Conservation (phyloP, 495 filamentous ascomycete species). For the Evansstolkia leycettana region DNA sequence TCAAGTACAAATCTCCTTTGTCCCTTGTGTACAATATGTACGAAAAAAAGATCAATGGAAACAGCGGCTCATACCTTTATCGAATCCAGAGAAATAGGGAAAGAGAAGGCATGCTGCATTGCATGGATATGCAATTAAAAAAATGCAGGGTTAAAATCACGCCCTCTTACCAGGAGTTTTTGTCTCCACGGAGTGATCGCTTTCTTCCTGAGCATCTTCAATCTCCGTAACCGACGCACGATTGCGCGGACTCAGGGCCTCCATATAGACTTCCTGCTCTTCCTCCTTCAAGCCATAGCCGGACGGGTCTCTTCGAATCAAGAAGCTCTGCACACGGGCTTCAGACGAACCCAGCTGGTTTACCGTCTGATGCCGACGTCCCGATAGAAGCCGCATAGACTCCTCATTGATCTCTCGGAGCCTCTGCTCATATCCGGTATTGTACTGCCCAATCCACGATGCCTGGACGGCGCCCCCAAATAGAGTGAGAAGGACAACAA, state of each 20-base stretch:
- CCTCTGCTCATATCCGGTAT: constrained; percentile 45
- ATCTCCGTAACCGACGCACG: neutral
- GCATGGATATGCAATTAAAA: no score
- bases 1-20: no score
- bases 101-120: no score
- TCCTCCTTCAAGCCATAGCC: constrained; percentile 32
- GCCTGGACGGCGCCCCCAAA: constrained; percentile 58
- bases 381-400: constrained; percentile 47
- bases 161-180: no score
- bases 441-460: constrained; percentile 47
- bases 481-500: constrained; percentile 53
- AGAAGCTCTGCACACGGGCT: constrained; percentile 59
- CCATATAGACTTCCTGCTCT: constrained; percentile 26
- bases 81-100: no score
- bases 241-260: constrained; percentile 17
- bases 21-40: no score
- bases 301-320: constrained; percentile 51
- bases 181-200: no score
- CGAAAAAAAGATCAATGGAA: no score
- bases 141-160: no score
- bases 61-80: no score
- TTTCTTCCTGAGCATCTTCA: neutral
- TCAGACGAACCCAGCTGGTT: constrained; percentile 37
- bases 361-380: constrained; percentile 37
- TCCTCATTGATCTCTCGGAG: constrained; percentile 48